Evolutionary conservation across 768 basidiomycete genomes (phyloP).

Genomic region (Neoboletus brunneissimus): DNA sequence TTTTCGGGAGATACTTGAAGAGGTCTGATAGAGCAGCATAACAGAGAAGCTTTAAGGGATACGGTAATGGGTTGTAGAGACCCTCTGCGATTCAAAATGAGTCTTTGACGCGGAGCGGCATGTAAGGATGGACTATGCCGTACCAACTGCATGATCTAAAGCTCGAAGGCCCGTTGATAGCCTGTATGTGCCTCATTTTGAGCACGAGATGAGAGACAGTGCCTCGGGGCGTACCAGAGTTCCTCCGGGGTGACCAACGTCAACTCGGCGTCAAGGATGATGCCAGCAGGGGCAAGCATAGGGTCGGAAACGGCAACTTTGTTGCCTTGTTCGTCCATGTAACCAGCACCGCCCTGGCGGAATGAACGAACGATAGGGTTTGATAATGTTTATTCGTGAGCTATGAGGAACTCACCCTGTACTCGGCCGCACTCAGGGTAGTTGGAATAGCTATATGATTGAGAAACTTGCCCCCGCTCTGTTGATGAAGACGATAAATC

Average conservation of each 20-base stretch:
- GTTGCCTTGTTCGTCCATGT: conserved; percentile 63
- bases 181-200: conserved; percentile 38
- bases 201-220: conserved; percentile 4
- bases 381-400: not conserved
- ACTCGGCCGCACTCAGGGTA: conserved; percentile 77
- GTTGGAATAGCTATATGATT: conserved; percentile 80
- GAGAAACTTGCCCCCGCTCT: conserved; percentile 48
- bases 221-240: conserved; percentile 51
- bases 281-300: conserved; percentile 62
- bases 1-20: conserved; percentile 68
- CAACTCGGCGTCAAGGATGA: conserved; percentile 76
- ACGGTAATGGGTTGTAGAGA: conserved; percentile 56
- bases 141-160: conserved; percentile 75
- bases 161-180: conserved; percentile 77
- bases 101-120: not conserved
- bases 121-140: conserved; percentile 17
- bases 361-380: not conserved
- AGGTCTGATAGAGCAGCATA: conserved; percentile 68
- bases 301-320: conserved; percentile 56
- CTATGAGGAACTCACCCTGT: conserved; percentile 44
- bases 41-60: conserved; percentile 61
- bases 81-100: conserved; percentile 37
- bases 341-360: conserved; percentile 61
- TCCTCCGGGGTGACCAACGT: conserved; percentile 71
- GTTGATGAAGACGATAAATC: conserved; percentile 57